phyloP scores from a whole-genome alignment of 2,329 filamentous ascomycete genomes.

The Lecanicillium sp. region DNA sequence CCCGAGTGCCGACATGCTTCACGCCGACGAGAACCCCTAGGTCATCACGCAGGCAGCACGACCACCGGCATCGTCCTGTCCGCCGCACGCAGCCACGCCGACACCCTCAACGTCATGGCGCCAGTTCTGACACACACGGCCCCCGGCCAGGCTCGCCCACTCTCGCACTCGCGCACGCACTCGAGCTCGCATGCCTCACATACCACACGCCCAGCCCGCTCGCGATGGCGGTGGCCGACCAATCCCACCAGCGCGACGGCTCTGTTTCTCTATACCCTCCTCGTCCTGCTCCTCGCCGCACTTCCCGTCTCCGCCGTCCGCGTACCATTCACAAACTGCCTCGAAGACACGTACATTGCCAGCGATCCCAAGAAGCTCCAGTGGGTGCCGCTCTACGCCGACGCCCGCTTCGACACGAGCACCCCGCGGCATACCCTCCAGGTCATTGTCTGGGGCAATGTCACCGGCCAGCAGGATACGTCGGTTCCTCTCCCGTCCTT shows the following conservation, averaged over 20 bases:
- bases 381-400: slow-evolving; percentile 69
- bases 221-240: not conserved
- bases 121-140: not conserved
- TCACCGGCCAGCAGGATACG: slow-evolving; percentile 62
- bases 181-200: too few relatives aligned
- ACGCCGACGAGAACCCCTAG: not conserved
- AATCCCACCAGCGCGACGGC: not conserved
- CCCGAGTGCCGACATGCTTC: not conserved
- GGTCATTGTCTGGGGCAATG: slow-evolving; percentile 84
- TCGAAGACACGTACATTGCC: slow-evolving; percentile 55
- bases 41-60: not conserved
- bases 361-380: slow-evolving; percentile 59
- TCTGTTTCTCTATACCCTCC: slow-evolving; percentile 23
- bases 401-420: slow-evolving; percentile 64
- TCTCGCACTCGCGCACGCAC: too few relatives aligned
- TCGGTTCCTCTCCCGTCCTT: slow-evolving; percentile 51
- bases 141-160: not conserved
- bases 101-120: not conserved
- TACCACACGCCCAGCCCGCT: not conserved
- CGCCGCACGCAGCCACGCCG: not conserved
- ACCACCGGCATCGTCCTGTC: not conserved
- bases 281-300: slow-evolving; percentile 31
- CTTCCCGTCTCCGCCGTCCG: slow-evolving; percentile 54
- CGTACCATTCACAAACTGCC: slow-evolving; percentile 79
- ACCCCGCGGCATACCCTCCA: slow-evolving; percentile 59